Conservation (phyloP, 495 filamentous ascomycete species). For the Niebla homalea region DNA sequence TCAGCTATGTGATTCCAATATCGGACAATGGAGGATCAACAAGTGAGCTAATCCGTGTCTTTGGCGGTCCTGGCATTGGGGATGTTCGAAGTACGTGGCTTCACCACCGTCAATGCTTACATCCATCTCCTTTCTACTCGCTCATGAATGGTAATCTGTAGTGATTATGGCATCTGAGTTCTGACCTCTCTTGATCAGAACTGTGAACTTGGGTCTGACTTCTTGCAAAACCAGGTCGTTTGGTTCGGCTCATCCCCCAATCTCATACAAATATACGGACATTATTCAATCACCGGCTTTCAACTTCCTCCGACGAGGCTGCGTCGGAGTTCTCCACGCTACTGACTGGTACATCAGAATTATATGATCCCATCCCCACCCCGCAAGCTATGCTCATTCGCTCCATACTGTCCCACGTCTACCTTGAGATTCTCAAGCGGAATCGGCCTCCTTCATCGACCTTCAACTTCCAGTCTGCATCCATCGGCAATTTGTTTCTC, state of each 20-base stretch:
- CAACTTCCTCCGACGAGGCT: conserved; percentile 24
- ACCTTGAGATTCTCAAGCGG: conserved; percentile 83
- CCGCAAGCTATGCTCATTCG: conserved; percentile 86
- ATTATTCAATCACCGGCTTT: conserved; percentile 77
- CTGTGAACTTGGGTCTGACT: background rate
- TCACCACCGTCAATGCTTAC: no score
- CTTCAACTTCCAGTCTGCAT: conserved; percentile 80
- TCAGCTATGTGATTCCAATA: conserved; percentile 85
- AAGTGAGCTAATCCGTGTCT: conserved; percentile 80
- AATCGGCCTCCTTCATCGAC: conserved; percentile 57
- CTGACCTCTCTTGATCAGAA: no score
- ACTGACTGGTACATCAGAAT: conserved; percentile 59
- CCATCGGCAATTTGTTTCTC: conserved; percentile 87
- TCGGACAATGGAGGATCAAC: conserved; percentile 90
- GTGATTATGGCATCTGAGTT: no score
- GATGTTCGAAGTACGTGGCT: conserved; percentile 67
- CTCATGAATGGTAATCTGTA: no score
- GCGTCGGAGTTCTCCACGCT: conserved; percentile 74
- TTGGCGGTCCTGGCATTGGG: conserved; percentile 87
- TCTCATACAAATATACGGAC: conserved; percentile 53
- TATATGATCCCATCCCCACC: conserved; percentile 66
- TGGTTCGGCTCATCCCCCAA: conserved; percentile 83
- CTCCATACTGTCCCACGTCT: conserved; percentile 73
- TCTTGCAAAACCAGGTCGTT: conserved; percentile 42
- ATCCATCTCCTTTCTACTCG: background rate